Evolutionary conservation across 2,329 filamentous ascomycete genomes (phyloP).

Genomic region (Diaporthe australafricana): DNA sequence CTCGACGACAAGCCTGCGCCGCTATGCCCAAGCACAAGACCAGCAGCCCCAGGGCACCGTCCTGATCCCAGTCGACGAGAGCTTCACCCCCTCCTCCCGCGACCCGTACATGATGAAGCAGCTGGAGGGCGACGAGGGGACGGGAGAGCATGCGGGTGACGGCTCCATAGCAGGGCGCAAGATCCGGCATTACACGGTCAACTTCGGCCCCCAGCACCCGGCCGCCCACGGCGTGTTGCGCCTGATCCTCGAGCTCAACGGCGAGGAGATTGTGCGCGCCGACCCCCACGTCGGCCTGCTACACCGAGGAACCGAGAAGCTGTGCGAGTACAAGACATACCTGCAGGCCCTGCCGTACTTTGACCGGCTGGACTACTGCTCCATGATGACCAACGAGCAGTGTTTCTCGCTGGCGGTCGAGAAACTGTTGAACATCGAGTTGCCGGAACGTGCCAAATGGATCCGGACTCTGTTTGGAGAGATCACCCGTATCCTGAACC

Average conservation of each 20-base stretch:
- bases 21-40: constrained; percentile 68
- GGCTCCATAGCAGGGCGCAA: constrained; percentile 74
- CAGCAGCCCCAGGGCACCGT: constrained; percentile 64
- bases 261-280: constrained; percentile 95
- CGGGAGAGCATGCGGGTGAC: constrained; percentile 59
- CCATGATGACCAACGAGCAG: constrained; percentile 99
- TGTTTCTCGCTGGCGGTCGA: constrained; percentile 95
- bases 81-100: constrained; percentile 64
- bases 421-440: constrained; percentile 97
- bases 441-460: constrained; percentile 95
- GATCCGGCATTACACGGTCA: constrained; percentile 98
- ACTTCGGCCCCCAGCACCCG: constrained; percentile 98
- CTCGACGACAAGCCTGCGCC: constrained; percentile 72
- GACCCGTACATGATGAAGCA: constrained; percentile 61
- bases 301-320: constrained; percentile 97
- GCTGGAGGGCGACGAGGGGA: constrained; percentile 54
- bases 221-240: constrained; percentile 98
- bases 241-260: constrained; percentile 96
- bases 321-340: constrained; percentile 99
- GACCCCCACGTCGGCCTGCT: constrained; percentile 97
- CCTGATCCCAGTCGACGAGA: constrained; percentile 73
- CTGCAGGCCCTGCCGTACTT: constrained; percentile 98
- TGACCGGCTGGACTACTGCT: constrained; percentile 98
- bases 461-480: constrained; percentile 97
- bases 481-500: constrained; percentile 93